These are phyloP conservation scores for Venturia effusa DNA, from an alignment of 2,329 filamentous ascomycete species.

Conservation along the genomic window DNA sequence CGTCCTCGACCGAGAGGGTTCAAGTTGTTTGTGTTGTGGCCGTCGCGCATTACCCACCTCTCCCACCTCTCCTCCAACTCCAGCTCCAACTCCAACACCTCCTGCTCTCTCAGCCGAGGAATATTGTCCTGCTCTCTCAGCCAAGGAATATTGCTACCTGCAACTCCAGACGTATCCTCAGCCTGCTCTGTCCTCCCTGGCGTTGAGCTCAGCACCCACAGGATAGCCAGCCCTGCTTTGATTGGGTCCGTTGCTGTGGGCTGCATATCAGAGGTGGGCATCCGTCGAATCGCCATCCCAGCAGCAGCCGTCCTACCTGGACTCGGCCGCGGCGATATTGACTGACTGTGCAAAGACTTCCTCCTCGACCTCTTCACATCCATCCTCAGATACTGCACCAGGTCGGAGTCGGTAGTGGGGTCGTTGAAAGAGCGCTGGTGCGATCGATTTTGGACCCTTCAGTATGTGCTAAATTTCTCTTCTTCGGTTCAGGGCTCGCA, in stretches of 20 bases:
- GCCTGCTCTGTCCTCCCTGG: slow-evolving; percentile 1
- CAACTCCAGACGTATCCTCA: not conserved
- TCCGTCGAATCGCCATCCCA: not conserved
- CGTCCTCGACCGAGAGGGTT: not conserved
- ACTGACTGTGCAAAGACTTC: not conserved
- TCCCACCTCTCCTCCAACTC: not conserved
- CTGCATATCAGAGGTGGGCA: slow-evolving; percentile 4
- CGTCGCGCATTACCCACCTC: not conserved
- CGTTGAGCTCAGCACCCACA: not conserved
- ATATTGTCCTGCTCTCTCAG: not conserved
- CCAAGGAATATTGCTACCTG: not conserved
- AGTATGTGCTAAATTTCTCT: not conserved
- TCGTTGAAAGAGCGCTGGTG: not conserved
- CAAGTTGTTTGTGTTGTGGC: not conserved
- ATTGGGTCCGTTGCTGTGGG: not conserved
- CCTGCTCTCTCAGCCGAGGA: not conserved
- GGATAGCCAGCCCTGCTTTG: not conserved
- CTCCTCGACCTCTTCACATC: not conserved
- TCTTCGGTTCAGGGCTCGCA: not conserved
- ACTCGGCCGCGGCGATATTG: slow-evolving; percentile 2
- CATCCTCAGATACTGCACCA: not conserved
- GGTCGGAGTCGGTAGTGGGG: slow-evolving; percentile 1
- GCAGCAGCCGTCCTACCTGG: not conserved
- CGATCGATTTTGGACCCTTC: not conserved
- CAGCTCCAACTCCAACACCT: not conserved